Conservation (phyloP, 495 filamentous ascomycete species). For the Halenospora varia region DNA sequence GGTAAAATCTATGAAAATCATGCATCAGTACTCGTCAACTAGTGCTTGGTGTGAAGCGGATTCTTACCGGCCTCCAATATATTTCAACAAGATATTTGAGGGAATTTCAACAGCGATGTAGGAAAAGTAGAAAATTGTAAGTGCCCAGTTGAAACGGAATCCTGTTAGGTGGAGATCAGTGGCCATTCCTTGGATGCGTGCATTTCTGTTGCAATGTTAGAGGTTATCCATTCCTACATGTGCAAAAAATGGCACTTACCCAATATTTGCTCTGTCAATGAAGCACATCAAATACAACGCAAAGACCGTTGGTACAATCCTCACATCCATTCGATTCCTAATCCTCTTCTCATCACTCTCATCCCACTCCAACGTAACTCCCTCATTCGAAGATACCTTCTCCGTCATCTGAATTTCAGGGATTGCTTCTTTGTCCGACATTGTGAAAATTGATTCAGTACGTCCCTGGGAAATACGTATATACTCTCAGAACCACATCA, state of each 20-base stretch:
- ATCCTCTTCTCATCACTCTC: conserved; percentile 50
- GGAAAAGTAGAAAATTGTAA: conserved; percentile 61
- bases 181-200: conserved; percentile 49
- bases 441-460: too few species aligned
- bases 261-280: conserved; percentile 51
- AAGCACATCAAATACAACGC: conserved; percentile 82
- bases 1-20: conserved; percentile 60
- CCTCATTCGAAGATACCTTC: too few species aligned
- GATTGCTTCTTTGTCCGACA: too few species aligned
- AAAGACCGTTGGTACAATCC: conserved; percentile 72
- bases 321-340: conserved; percentile 69
- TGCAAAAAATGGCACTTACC: conserved; percentile 62
- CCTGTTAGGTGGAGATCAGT: conserved; percentile 50
- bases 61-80: too few species aligned
- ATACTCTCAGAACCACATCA: too few species aligned
- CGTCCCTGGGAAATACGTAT: too few species aligned
- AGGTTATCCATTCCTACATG: conserved; percentile 72
- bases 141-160: conserved; percentile 57
- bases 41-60: too few species aligned
- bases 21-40: too few species aligned
- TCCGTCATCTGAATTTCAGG: too few species aligned
- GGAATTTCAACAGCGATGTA: conserved; percentile 65
- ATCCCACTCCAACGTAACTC: conserved; percentile 41
- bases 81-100: conserved; percentile 57
- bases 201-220: conserved; percentile 76